These are phyloP conservation scores for Penicillium crustosum DNA, from an alignment of 2,329 filamentous ascomycete species.

Conservation along the genomic window DNA sequence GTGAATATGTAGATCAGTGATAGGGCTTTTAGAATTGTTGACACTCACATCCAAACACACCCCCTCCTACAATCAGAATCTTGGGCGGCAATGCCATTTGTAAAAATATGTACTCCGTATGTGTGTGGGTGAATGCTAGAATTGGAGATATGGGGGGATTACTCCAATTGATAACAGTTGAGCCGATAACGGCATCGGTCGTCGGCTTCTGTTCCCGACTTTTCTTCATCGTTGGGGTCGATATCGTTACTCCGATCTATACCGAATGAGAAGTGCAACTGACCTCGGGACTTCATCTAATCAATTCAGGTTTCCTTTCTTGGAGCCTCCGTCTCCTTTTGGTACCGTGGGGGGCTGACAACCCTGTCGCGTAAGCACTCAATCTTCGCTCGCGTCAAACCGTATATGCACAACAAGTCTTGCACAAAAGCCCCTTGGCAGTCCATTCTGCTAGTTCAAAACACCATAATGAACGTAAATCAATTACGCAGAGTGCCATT, in stretches of 20 bases:
- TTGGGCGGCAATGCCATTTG: constrained; percentile 36
- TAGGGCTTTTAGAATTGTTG: not conserved
- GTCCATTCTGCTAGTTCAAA: not conserved
- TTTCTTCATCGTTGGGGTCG: constrained; percentile 4
- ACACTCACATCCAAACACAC: constrained; percentile 46
- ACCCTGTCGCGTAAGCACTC: constrained; percentile 4
- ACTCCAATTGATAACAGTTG: constrained; percentile 2
- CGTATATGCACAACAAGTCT: not conserved
- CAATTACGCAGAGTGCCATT: constrained; percentile 24
- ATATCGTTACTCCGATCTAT: not conserved
- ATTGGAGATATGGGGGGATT: not conserved
- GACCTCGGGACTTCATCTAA: not conserved
- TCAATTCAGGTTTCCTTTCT: not conserved
- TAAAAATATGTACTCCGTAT: too few species aligned
- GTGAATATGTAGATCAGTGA: not conserved
- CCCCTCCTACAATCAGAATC: constrained; percentile 45
- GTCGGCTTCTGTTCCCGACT: constrained; percentile 7
- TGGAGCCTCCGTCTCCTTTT: not conserved
- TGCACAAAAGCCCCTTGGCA: not conserved
- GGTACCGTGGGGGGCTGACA: not conserved
- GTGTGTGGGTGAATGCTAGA: not conserved
- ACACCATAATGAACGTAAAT: constrained; percentile 29
- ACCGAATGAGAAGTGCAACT: not conserved
- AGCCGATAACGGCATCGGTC: constrained; percentile 8
- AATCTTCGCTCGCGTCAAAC: not conserved